Evolutionary conservation across 805 yeast species (phyloP), one percentile per base, ranked within the genome.

Genomic region (Tetrapisispora arboricola): DNA sequence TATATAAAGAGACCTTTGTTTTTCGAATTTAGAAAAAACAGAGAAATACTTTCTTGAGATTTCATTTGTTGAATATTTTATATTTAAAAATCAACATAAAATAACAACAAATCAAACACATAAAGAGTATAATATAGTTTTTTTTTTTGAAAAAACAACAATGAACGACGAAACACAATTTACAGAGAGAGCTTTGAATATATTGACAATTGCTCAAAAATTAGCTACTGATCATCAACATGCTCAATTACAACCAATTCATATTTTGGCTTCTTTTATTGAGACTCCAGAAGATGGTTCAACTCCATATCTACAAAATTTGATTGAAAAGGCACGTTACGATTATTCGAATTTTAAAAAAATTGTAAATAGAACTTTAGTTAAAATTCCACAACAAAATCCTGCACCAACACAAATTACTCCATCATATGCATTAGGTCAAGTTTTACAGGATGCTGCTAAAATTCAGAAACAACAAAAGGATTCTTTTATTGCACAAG

Each of bases 401-500:
- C 98, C 98, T 2, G 81, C 96, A 2, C 96, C 96, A 15, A 71
- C 77, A 12, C 88, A 86, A 47, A 71, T 87, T 2, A 67, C 80
- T 19, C 81, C 94, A 48, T 73, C 86, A 42, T 75, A 80, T 32
- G 74, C 85, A n/a, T 71, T 87, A 26, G 85, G 84, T 17, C 80
- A 77, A 57, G 76, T 92, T 17, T 60, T 92, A 35, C 73, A 74
- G 48, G 76, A 74, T 29, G 94, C 97, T 13, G 71, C 71, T 38
- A 83, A 86, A 57, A 76, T 86, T 54, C 83, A 84, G 63, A 70
- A 77, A 39, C 83, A 83, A 53, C 98, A 90, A 60, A 90, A 90
- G 61, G 98, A 92, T 63, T 71, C 80, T 16, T 92, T 76, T 56
- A 74, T 92, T 42, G 97, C 95, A 1, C 97, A 90, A 66, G 98